Evolutionary conservation across 768 basidiomycete genomes (phyloP), one percentile per base, ranked within the genome.

Genomic region (Hericium erinaceus): DNA sequence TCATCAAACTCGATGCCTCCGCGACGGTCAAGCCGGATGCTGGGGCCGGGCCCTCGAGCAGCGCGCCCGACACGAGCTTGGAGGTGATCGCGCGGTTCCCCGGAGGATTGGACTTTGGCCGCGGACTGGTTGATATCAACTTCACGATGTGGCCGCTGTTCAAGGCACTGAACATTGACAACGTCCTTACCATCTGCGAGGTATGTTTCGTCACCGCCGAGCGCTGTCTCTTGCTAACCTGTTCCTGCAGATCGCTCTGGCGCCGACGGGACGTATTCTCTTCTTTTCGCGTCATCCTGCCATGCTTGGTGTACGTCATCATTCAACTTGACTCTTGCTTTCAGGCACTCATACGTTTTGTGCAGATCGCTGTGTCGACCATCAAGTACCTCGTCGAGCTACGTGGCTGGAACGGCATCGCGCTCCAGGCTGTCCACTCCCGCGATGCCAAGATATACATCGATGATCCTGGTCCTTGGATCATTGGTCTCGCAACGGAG

Each of bases 91-190:
- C 91, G 22, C 83, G 91, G 52, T 92, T 94, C 74, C 91, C 91
- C 26, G 93, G 93, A n/a, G 90, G 91, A 18, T 80, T 95, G 48
- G 93, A 95, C 70, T 94, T 95, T 65, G 92, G 93, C 26, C 81
- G 85, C 46, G 93, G 93, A 0, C 75, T 95, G 51, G 89, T 95
- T 38, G 92, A 95, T 63, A 90, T 93, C 67, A 95, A 95, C 71
- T 94, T 95, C 67, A 93, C 92, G 40, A 90, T 97, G 82, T 98
- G 93, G 92, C 95, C 95, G 1, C 68, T 98, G 52, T 97, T 98
- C 78, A 89, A 93, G 68, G 88, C 87, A 58, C 71, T 98, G 59
- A 93, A 92, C 64, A 83, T 95, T 56, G 95, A 97, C 68, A 94
- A 95, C 64, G 89, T 98, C 60, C 73, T 98, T 59, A 93, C 91